Evolutionary conservation across 306 rosid genomes (phyloP), one percentile per base, ranked within the genome.

Genomic region (Castanea crenata): DNA sequence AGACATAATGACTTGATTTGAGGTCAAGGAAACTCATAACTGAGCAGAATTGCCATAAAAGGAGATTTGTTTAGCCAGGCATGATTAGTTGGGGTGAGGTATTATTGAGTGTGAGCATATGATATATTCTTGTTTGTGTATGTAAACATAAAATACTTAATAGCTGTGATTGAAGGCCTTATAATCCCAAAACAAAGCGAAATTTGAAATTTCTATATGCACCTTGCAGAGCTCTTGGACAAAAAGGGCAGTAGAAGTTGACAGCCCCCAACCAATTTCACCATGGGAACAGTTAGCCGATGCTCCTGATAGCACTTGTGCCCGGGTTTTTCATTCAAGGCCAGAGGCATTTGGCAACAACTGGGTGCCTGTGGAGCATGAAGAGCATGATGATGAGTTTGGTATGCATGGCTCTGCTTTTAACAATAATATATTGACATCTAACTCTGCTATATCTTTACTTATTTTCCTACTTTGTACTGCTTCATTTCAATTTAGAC

Each of bases 181-280:
- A 12, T 12, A 0, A 49, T 49, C 54, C 16, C 54, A 49, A 12
- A 49, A 49, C 5, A 49, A 49, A 49, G 54, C 4, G 1, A 10
- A 49, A 49, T 13, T 49, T 49, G 14, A 49, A 49, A 67, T 18
- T 35, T 35, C 6, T 19, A 21, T 67, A 67, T 19, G 51, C 23
- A 67, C n/a, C 10, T 76, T 64, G 61, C 76, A 85, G 88, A 76
- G 77, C 59, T 76, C 84, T 78, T 79, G 84, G 86, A 85, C 83
- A 23, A 82, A 67, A 75, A 29, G 41, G 77, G 76, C 71, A 58
- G 58, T 44, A 57, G 82, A 71, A 71, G 82, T 78, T 71, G 62
- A 78, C 23, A 71, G 76, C 71, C 71, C 62, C 10, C 52, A 7
- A 59, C 63, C 52, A 6, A 71, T 46, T 76, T 59, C 82, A 67